Base-by-base conservation (phyloP, 768 basidiomycete genomes). In the Piloderma croceum region DNA sequence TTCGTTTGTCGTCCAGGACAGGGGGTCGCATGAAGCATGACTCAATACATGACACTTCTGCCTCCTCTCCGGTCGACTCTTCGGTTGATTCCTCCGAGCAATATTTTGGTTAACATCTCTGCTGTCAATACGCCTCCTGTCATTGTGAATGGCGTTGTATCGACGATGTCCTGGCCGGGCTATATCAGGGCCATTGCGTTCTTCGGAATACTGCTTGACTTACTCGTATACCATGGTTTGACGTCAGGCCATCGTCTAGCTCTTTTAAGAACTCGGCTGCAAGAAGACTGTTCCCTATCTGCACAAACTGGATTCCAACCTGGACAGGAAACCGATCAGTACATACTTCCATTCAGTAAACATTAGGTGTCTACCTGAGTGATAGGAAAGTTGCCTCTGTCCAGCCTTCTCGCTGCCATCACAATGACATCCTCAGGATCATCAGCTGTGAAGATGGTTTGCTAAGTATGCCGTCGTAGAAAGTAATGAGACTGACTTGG, bases 261-360 rank as follows among this genome's bases (percentile, higher is more conserved):
- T 73, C 61, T 41, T 65, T 56, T 33, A 77, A 64, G 49, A 55
- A 81, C 50, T 59, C 61, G 3, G 67, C 48, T 33, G 78, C 64
- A 44, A 53, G 33, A 37, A 41, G 54, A 49, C 53, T 57, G 46
- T 73, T 56, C 4, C 84, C 84, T 24, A 88, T 75, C 56, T 87
- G 85, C 1, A 88, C 72, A 37, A 88, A 83, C 47, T 83, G 81
- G 20, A 84, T 72, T 0, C 82, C 79, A 13, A 83, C 64, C n/a
- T n/a, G n/a, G n/a, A n/a, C n/a, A n/a, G n/a, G n/a, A n/a, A n/a
- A n/a, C n/a, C n/a, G n/a, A n/a, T n/a, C n/a, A n/a, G n/a, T n/a
- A n/a, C n/a, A n/a, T n/a, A n/a, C n/a, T n/a, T n/a, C n/a, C n/a
- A n/a, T n/a, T n/a, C n/a, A n/a, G n/a, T n/a, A n/a, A n/a, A n/a